Evolutionary conservation across 225 moss, liverwort and hornwort genomes (phyloP), one percentile per base, ranked within the genome.

Genomic region (Marchantia polymorpha): DNA sequence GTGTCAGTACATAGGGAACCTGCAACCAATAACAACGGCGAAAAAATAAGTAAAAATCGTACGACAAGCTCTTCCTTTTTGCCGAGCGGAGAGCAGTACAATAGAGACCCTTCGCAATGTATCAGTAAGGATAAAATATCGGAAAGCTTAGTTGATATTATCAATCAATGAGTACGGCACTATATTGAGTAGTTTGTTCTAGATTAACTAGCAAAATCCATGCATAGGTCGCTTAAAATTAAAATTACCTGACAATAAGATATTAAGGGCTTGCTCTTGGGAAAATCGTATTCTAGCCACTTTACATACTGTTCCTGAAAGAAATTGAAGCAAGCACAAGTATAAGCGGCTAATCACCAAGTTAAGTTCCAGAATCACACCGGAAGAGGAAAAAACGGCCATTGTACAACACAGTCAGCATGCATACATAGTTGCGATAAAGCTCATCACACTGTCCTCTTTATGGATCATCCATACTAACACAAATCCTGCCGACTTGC

Each of bases 1-100:
- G 91, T 70, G 90, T 90, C 61, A 91, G 85, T 51, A 91, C 64
- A 50, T 83, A 91, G 59, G 91, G 89, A 72, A 89, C 81, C 92
- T 93, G 89, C 82, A 30, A 51, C 20, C 16, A 15, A 20, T 51
- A n/a, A 77, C 39, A 22, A 29, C 20, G 16, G 53, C 8, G 73
- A 31, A 16, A 46, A 48, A 64, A 12, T 4, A 7, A 81, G 72
- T 19, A 76, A 60, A 15, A 26, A 20, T 70, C 7, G 15, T 70
- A 47, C 71, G 20, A 71, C 8, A 49, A 3, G 47, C 10, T 71
- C 71, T 3, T 58, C 58, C 13, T 14, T 20, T 17, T 58, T 15
- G 39, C 5, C 39, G 3, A 39, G 5, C 39, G 39, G 39, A 39
- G 39, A 39, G 39, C 39, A 39, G 5, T 39, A 5, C 39, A 2